Base-by-base conservation (phyloP, 176 grass and related monocot species). In the Alloteropsis semialata region DNA sequence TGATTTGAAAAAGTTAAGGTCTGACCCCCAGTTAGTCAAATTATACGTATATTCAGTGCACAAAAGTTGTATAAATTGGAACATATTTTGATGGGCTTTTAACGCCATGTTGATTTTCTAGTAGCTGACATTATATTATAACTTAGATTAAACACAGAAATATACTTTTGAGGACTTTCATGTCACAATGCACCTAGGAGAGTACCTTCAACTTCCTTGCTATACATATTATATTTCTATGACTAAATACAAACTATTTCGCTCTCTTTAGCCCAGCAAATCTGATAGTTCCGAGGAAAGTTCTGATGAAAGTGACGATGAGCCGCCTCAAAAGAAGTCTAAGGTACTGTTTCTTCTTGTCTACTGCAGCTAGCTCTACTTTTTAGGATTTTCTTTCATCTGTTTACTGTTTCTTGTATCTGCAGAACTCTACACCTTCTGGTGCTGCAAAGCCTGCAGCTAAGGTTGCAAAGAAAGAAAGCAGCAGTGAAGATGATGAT, bases 281-380 rank as follows among this genome's bases (percentile, higher is more conserved):
- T 82, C 88, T 19, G 88, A 76, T 59, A 90, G 88, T 82, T 90
- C 88, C 6, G 80, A 89, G 77, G 88, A 90, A 0, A 89, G 73
- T 58, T 87, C 84, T 54, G 77, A 81, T 81, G 89, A 84, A 59
- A 88, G 85, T 51, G 92, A 89, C 24, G 72, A 82, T 32, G 89
- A 91, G 36, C 92, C 89, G 46, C 89, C 84, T 43, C 80, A 58
- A 72, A 94, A 94, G 76, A 94, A 89, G 29, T 12, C 72, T 38
- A 94, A 91, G 80, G 89, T 87, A 59, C 22, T 41, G 22, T 69
- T 65, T 75, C 28, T 76, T 74, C 12, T 21, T 80, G 38, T 74
- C 22, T 27, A 4, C 8, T 66, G n/a, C n/a, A n/a, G n/a, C n/a
- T n/a, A n/a, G n/a, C n/a, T n/a, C n/a, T n/a, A n/a, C n/a, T 29